Evolutionary conservation across 1,139 yeast genomes (phyloP), one percentile per base, ranked within the genome.

Genomic region (Meyerozyma guilliermondii): DNA sequence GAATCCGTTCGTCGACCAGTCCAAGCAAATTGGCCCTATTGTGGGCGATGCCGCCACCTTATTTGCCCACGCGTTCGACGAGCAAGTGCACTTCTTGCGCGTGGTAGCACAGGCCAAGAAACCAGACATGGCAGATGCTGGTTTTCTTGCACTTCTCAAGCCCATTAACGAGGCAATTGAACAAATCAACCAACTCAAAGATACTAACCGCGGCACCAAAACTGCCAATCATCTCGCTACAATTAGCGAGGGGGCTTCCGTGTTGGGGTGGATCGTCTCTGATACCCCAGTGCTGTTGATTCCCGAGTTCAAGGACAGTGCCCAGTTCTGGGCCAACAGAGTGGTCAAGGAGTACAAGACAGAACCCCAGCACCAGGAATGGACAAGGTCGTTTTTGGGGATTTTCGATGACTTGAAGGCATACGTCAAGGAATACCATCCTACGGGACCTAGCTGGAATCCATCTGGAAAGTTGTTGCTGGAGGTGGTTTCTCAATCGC

Each of bases 261-360:
- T 87, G 4, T 71, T 91, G 47, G 95, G 95, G 16, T 94, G 99
- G 99, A 78, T 91, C 48, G 80, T 87, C 18, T 76, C 80, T 13
- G 79, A 75, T 3, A 81, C 91, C 5, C 87, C 88, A 0, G 80
- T 82, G 14, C 78, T 88, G 1, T 78, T 75, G 51, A 77, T 94
- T 47, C 79, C 85, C 3, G 97, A 91, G 51, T 86, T 83, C 66
- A 87, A 84, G 59, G 98, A 94, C 55, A 80, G 95, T 35, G 88
- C 96, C 33, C 92, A 85, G 59, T 94, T 91, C 65, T 94, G 96
- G 88, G 80, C 95, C 26, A 91, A 94, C 65, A 78, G 96, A 54
- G 83, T 91, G 35, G 66, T 89, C 62, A 91, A 89, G 63, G 96
- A 88, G 48, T 81, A 68, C 66, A 87, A 78, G 60, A 95, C 82